phyloP scores from a whole-genome alignment of 805 yeast species.

The Candida nonsorbophila region DNA sequence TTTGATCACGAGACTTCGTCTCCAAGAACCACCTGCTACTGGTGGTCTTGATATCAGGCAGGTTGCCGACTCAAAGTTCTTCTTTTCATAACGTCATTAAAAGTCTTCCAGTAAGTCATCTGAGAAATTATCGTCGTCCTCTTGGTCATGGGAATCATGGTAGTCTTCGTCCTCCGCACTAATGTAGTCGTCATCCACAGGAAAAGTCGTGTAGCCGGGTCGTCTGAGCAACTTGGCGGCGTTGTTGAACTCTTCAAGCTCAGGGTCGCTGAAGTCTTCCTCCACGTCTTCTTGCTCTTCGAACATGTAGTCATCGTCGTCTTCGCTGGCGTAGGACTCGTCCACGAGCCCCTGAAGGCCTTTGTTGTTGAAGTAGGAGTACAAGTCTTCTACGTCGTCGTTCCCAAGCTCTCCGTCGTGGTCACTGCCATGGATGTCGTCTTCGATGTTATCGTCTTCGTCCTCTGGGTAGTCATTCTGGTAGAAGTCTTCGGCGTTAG shows the following conservation, averaged over 20 bases:
- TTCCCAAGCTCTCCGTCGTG: slow-evolving; percentile 14
- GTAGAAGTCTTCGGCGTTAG: slow-evolving; percentile 88
- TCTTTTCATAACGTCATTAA: slow-evolving; percentile 42
- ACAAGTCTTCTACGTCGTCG: slow-evolving; percentile 18
- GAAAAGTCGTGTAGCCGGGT: too few species aligned
- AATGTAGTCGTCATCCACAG: too few species aligned
- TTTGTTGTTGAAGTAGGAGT: slow-evolving; percentile 4
- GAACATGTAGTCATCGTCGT: slow-evolving; percentile 7
- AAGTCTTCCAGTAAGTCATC: slow-evolving; percentile 14
- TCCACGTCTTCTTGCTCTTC: slow-evolving; percentile 12
- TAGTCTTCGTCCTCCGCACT: slow-evolving; percentile 23
- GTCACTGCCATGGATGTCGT: slow-evolving; percentile 12
- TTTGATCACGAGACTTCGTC: slow-evolving; percentile 24
- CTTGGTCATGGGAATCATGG: slow-evolving; percentile 23
- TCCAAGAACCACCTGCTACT: slow-evolving; percentile 20
- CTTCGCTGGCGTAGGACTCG: slow-evolving; percentile 7
- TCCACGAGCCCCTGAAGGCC: slow-evolving; percentile 5
- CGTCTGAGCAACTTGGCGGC: too few species aligned
- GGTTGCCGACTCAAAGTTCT: slow-evolving; percentile 28
- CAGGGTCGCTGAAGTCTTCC: slow-evolving; percentile 10
- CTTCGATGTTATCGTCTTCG: slow-evolving; percentile 52
- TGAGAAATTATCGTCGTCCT: slow-evolving; percentile 59
- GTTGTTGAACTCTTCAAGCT: slow-evolving; percentile 9
- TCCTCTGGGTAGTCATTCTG: slow-evolving; percentile 94
- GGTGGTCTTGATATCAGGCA: slow-evolving; percentile 28